Evolutionary conservation across 1,284 basidiomycete species (phyloP), one percentile per base, ranked within the genome.

Genomic region (Melampsora larici-populina): DNA sequence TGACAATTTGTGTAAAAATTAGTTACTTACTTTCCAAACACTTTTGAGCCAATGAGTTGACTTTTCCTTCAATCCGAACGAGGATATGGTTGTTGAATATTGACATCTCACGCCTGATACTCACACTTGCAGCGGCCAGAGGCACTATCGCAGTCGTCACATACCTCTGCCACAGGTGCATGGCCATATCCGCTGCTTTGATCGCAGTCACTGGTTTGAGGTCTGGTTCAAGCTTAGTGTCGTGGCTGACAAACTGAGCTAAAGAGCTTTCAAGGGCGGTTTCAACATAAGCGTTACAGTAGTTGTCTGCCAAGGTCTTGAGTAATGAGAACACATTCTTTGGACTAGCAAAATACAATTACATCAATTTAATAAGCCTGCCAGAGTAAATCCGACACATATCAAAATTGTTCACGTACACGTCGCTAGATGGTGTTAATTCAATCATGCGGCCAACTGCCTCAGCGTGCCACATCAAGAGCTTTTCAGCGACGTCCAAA

Each of bases 141-240:
- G 97, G 96, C 13, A 98, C 87, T 8, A 99, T 85, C 0, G 95
- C 96, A 21, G 93, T 92, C 65, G 91, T 91, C 80, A 94, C 89
- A 84, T 99, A 99, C 83, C 94, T 92, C 84, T 99, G 97, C 95
- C 95, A 98, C 2, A 99, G 88, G 82, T 97, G 92, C 81, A 92
- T 92, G 78, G 97, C 90, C 70, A 97, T 88, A 84, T 97, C 94
- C n/a, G 91, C 89, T 0, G 88, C 87, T 79, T 88, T 88, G 78
- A 99, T 86, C 24, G 92, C 88, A 0, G 85, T 82, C 1, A 97
- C 84, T 1, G 88, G 85, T 67, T 90, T 87, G n/a, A 97, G 85
- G 80, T 88, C 91, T 0, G 94, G 94, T 83, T 96, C 93, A 18
- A 86, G 80, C 82, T 91, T 93, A 21, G 87, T 82, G 82, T 99